These are phyloP conservation scores for Hemileia vastatrix DNA, from an alignment of 1,284 basidiomycete genomes.

Conservation along the genomic window DNA sequence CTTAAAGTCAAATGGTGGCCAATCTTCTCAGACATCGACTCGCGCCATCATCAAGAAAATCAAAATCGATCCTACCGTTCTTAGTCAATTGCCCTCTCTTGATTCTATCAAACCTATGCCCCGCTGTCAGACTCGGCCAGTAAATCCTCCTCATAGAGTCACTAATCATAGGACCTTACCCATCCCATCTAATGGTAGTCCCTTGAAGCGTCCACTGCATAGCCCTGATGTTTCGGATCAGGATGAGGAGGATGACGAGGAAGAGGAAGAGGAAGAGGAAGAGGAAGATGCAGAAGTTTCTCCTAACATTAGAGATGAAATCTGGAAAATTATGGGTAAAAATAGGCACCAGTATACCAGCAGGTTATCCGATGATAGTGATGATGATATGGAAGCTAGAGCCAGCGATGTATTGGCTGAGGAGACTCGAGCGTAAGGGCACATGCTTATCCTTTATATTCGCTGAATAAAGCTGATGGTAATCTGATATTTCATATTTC, in stretches of 20 bases:
- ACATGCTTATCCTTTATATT: neutral
- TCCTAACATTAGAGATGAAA: conserved; percentile 12
- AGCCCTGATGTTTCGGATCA: too few relatives aligned
- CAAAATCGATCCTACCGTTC: too few relatives aligned
- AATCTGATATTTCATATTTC: neutral
- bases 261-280: conserved; percentile 4
- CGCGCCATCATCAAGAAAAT: too few relatives aligned
- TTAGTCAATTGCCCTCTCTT: too few relatives aligned
- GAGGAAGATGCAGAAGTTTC: neutral
- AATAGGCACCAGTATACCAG: conserved; percentile 9
- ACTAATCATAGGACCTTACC: too few relatives aligned
- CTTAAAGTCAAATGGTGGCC: too few relatives aligned
- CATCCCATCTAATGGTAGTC: too few relatives aligned
- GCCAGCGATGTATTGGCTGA: conserved; percentile 16
- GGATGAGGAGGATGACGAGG: conserved; percentile 2
- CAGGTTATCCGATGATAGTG: conserved; percentile 7
- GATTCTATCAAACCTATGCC: too few relatives aligned
- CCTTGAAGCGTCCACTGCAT: too few relatives aligned
- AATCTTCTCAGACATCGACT: too few relatives aligned
- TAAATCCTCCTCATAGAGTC: too few relatives aligned
- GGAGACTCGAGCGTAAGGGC: conserved; percentile 18
- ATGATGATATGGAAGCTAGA: conserved; percentile 19
- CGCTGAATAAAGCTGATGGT: neutral
- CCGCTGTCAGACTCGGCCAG: too few relatives aligned
- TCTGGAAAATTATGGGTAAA: conserved; percentile 24